Evolutionary conservation across 2,329 filamentous ascomycete species (phyloP).

Genomic region (Capronia coronata): DNA sequence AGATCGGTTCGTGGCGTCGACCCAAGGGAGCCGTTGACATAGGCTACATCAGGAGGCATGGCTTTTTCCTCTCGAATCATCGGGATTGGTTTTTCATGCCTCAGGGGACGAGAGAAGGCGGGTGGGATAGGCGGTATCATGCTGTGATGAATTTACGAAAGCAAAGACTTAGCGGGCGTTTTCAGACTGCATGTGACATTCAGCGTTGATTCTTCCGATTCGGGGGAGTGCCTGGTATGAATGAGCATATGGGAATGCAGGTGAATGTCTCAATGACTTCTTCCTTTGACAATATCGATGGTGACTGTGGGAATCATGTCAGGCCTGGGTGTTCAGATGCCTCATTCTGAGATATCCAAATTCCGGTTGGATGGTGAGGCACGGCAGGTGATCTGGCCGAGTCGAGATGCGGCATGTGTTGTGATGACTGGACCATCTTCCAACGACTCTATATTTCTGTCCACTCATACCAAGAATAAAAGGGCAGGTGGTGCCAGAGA

Average conservation of each 20-base stretch:
- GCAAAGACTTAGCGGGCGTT: slow-evolving; percentile 22
- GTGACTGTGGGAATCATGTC: background rate
- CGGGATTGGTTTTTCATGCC: slow-evolving; percentile 41
- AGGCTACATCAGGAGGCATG: slow-evolving; percentile 38
- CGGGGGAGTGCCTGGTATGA: background rate
- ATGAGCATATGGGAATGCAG: background rate
- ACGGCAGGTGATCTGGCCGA: no score
- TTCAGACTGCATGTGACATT: slow-evolving; percentile 5
- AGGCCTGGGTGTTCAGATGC: background rate
- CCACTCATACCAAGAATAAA: no score
- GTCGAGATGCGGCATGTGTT: no score
- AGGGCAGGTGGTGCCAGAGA: no score
- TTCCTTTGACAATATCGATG: background rate
- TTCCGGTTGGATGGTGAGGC: background rate
- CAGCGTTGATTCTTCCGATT: slow-evolving; percentile 2
- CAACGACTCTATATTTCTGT: no score
- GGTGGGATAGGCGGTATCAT: slow-evolving; percentile 13
- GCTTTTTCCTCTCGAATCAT: slow-evolving; percentile 40
- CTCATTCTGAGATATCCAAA: background rate
- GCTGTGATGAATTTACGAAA: slow-evolving; percentile 21
- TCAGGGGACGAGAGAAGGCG: slow-evolving; percentile 25
- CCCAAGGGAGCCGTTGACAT: slow-evolving; percentile 16
- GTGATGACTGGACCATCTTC: no score
- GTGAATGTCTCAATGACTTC: background rate
- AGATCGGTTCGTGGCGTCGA: slow-evolving; percentile 19